Evolutionary conservation across 805 yeast species (phyloP).

Genomic region (Groenewaldozyma salmanticensis): DNA sequence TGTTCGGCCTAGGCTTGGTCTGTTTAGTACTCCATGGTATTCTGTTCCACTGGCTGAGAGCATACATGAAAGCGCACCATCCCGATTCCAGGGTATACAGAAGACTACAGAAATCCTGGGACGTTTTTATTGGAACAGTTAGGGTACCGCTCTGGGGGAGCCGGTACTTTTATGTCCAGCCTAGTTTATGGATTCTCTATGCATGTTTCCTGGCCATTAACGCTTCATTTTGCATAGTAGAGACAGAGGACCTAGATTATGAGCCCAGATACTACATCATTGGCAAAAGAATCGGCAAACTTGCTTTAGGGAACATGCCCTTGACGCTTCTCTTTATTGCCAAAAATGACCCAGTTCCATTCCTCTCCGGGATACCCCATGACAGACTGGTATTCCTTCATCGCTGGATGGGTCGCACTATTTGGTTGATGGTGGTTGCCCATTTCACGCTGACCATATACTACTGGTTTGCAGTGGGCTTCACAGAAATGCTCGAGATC

Average conservation of each 20-base stretch:
- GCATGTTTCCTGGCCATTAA: slow-evolving; percentile 26
- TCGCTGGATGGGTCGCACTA: slow-evolving; percentile 35
- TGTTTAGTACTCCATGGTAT: slow-evolving; percentile 32
- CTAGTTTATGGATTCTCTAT: slow-evolving; percentile 30
- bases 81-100: neutral
- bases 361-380: slow-evolving; percentile 34
- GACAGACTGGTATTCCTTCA: slow-evolving; percentile 35
- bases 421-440: slow-evolving; percentile 29
- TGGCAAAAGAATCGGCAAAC: slow-evolving; percentile 34
- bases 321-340: slow-evolving; percentile 29
- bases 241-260: slow-evolving; percentile 33
- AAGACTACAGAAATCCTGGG: slow-evolving; percentile 20
- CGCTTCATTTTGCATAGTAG: slow-evolving; percentile 24
- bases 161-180: slow-evolving; percentile 29
- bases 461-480: slow-evolving; percentile 36
- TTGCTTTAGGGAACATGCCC: slow-evolving; percentile 35
- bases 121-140: slow-evolving; percentile 20
- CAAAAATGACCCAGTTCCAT: slow-evolving; percentile 33
- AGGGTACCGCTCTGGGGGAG: slow-evolving; percentile 17
- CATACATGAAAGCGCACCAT: slow-evolving; percentile 9
- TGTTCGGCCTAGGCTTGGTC: slow-evolving; percentile 23
- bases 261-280: slow-evolving; percentile 32
- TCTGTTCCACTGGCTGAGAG: slow-evolving; percentile 34
- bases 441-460: slow-evolving; percentile 29
- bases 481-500: slow-evolving; percentile 32